Base-by-base conservation (phyloP, 257 asterid species). In the Hygrophila difformis region DNA sequence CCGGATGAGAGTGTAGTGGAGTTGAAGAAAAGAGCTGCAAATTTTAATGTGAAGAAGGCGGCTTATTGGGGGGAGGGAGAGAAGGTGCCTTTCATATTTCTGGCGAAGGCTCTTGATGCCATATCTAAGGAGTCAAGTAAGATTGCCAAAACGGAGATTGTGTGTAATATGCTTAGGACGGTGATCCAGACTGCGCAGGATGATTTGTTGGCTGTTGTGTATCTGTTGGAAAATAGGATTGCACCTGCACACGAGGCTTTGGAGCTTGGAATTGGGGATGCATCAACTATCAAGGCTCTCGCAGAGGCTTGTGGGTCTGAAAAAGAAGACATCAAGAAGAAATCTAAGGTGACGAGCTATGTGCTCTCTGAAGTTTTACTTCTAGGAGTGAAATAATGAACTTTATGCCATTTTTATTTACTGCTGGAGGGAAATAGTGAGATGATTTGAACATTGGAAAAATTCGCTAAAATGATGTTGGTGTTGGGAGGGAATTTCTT, bases 201-300 rank as follows among this genome's bases (percentile, higher is more conserved):
- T 56, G 99, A 86, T 62, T 66, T 86, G 62, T 55, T 86, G 63
- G 56, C 81, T 0, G 86, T 82, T 47, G 88, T 91, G 22, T 86
- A 91, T 69, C 84, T 91, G 47, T 58, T 71, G 60, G 87, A 76
- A 1, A 83, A 78, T 56, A 75, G 74, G 69, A 76, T 86, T 55
- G 94, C 93, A 9, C 62, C 96, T 8, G 93, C 88, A 3, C 96
- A 86, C 18, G 95, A 91, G 48, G 96, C 95, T 21, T 49, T 86
- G 74, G 94, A 91, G 75, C 97, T 91, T 28, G 99, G 99, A 18
- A 67, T 91, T 51, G 97, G 99, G 33, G 97, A 82, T 45, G 70
- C 84, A 56, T 78, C 87, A 5, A 76, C 83, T 52, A 70, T 80
- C 53, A 83, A 83, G 71, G 95, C 94, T 12, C 94, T 91, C 58